Evolutionary conservation across 2,329 filamentous ascomycete species (phyloP).

Genomic region (Cadophora sp.): DNA sequence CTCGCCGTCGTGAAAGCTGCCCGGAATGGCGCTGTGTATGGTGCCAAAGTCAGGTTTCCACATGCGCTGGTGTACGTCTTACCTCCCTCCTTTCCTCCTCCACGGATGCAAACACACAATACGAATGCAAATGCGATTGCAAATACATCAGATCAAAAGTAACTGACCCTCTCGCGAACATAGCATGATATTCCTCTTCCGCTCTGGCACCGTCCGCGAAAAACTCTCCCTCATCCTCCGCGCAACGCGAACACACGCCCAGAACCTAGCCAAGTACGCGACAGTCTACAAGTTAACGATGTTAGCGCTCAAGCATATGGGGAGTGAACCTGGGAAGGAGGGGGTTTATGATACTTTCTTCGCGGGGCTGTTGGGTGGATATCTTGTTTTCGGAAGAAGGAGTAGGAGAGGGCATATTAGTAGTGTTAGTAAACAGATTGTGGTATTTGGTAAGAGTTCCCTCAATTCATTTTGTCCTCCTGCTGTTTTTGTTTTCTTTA

Average conservation of each 20-base stretch:
- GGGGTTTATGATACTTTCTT: slow-evolving; percentile 84
- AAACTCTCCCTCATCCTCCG: slow-evolving; percentile 80
- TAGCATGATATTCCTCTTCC: slow-evolving; percentile 96
- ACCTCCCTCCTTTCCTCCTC: not conserved
- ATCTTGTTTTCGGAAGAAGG: slow-evolving; percentile 83
- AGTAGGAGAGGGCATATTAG: slow-evolving; percentile 73
- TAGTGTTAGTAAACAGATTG: slow-evolving; percentile 93
- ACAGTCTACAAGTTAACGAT: slow-evolving; percentile 87
- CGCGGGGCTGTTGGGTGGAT: slow-evolving; percentile 87
- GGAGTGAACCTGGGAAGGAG: slow-evolving; percentile 65
- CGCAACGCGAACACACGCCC: slow-evolving; percentile 88
- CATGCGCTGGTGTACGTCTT: slow-evolving; percentile 82
- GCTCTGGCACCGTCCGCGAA: slow-evolving; percentile 81
- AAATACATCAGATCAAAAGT: not conserved
- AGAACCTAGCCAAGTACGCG: slow-evolving; percentile 90
- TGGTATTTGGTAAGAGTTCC: slow-evolving; percentile 70
- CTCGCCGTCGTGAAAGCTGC: slow-evolving; percentile 89
- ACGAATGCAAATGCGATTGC: not conserved
- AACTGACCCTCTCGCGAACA: not conserved
- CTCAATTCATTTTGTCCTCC: not conserved
- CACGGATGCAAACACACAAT: too few species aligned
- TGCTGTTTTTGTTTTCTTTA: not conserved
- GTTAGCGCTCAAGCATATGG: slow-evolving; percentile 72
- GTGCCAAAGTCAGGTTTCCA: slow-evolving; percentile 96
- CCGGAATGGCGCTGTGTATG: slow-evolving; percentile 97